These are phyloP conservation scores for Pseudogymnoascus sp. DNA, from an alignment of 2,329 filamentous ascomycete species.

Conservation along the genomic window DNA sequence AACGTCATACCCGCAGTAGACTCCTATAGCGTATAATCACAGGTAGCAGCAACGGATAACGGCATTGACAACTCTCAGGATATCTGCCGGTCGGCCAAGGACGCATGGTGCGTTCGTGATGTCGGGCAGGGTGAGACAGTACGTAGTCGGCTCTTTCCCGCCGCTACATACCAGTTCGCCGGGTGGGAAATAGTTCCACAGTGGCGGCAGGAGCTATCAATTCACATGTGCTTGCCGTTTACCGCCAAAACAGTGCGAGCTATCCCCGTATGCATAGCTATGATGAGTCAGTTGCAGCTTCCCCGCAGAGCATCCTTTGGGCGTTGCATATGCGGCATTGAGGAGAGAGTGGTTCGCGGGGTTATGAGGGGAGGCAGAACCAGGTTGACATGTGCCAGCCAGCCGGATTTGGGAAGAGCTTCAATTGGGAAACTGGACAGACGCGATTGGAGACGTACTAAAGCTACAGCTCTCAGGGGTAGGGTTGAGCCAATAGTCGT, in stretches of 20 bases:
- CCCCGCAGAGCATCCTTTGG: neutral
- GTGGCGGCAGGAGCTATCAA: neutral
- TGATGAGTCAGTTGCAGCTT: neutral
- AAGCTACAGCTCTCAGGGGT: neutral
- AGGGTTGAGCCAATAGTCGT: neutral
- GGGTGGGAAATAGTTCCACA: neutral
- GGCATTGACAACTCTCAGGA: neutral
- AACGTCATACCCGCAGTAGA: neutral
- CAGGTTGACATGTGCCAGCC: neutral
- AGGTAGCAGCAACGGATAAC: neutral
- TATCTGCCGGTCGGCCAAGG: neutral
- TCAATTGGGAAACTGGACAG: neutral
- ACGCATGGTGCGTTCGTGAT: neutral
- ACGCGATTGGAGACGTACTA: neutral
- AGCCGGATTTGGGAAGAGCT: neutral
- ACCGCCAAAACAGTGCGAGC: neutral
- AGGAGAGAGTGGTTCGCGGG: neutral
- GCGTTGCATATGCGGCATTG: neutral
- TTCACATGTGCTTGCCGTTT: neutral
- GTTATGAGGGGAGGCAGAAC: neutral
- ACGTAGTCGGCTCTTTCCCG: neutral
- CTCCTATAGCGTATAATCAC: neutral
- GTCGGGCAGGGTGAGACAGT: neutral
- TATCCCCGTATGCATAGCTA: neutral
- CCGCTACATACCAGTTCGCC: neutral